Base-by-base conservation (phyloP, 2,329 filamentous ascomycete species). In the Sarocladium strictum region DNA sequence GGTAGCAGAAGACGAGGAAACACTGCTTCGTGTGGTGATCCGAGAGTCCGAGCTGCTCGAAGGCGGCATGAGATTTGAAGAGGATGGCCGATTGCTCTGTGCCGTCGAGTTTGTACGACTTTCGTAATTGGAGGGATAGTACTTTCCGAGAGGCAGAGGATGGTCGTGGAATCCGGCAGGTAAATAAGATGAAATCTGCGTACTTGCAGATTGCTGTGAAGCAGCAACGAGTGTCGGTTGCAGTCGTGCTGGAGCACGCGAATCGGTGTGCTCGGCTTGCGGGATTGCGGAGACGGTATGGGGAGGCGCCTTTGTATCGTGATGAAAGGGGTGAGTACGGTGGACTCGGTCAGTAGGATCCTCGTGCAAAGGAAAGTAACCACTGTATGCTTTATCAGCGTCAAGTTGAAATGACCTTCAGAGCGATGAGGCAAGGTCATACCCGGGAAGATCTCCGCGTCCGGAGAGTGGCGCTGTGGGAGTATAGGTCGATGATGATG, bases 61-160 rank as follows among this genome's bases (percentile, higher is more conserved):
- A 53, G 66, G 62, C n/a, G 69, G 60, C 52, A 67, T 54, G 41
- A 62, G 56, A 38, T 65, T 59, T 4, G 65, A 60, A 26, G 63
- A 58, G n/a, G 58, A 56, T n/a, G 57, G 61, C 15, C 58, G 62
- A 4, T 59, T 40, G n/a, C 11, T 29, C 6, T 56, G 59, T 35
- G 62, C 50, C 21, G 63, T 58, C 7, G 59, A 58, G 19, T 58
- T 59, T 51, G 66, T 69, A 51, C 71, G 64, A 26, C 69, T 71
- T 59, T 82, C 78, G 60, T 83, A 85, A 65, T 84, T 84, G 24
- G 79, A 77, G 0, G 82, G 82, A 56, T 85, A 83, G 61, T 85
- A 85, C 66, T 84, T 85, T 23, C 82, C 82, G 67, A 83, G 71
- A 0, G 81, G 78, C 29, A 82, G 66, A 3, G 72, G 66, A 33